These are phyloP conservation scores for Mycena sanguinolenta DNA, from an alignment of 768 basidiomycete species.

Conservation along the genomic window DNA sequence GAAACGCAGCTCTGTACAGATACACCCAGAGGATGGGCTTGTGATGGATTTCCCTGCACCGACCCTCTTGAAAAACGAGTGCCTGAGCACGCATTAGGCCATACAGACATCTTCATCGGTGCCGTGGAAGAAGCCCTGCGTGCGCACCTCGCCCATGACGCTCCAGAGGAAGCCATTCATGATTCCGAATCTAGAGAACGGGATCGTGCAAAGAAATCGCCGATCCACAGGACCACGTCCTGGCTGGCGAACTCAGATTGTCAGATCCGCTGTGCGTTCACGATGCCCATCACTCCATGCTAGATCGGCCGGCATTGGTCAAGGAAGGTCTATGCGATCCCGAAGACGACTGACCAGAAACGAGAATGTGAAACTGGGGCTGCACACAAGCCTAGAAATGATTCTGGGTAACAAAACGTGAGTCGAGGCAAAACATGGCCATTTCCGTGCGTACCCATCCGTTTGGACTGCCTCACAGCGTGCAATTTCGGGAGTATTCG, in stretches of 20 bases:
- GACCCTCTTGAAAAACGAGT: conserved; percentile 62
- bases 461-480: conserved; percentile 83
- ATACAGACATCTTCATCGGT: conserved; percentile 61
- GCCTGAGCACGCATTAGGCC: conserved; percentile 36
- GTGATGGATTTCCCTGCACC: conserved; percentile 72
- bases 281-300: conserved; percentile 88
- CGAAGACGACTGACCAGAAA: conserved; percentile 5
- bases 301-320: not conserved
- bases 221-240: too few species aligned
- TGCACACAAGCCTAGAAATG: conserved; percentile 56
- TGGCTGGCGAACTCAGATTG: conserved; percentile 90
- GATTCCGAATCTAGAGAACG: conserved; percentile 60
- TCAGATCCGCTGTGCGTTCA: conserved; percentile 90
- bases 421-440: conserved; percentile 1
- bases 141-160: conserved; percentile 64
- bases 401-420: conserved; percentile 52
- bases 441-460: conserved; percentile 68
- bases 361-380: conserved; percentile 15
- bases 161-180: conserved; percentile 73
- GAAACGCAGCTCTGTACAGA: not conserved
- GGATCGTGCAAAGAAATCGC: too few species aligned
- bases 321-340: not conserved
- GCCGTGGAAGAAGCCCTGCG: conserved; percentile 59
- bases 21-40: not conserved
- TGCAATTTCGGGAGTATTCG: conserved; percentile 90